Evolutionary conservation across 108 stramenopile species (phyloP), one percentile per base, ranked within the genome.

Genomic region (Phaeodactylum tricornutum): DNA sequence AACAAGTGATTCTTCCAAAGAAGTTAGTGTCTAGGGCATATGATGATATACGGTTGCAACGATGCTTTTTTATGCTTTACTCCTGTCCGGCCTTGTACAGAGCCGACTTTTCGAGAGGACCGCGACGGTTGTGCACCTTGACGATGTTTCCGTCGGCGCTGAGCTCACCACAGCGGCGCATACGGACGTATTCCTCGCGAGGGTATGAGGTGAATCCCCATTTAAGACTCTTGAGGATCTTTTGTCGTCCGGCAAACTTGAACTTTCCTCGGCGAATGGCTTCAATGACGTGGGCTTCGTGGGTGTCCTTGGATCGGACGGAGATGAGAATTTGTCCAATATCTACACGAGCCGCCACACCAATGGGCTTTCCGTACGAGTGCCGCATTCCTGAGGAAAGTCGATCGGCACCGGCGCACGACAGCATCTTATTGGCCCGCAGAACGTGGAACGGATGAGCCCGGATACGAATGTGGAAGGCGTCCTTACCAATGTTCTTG

Each of bases 241-340:
- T 99, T 85, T 99, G 99, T 50, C 99, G 79, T 47, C 99, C 99
- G 17, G 99, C 97, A 64, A 99, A 99, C 88, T 99, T 99, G 86
- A 98, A 98, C 79, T 99, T 99, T 42, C 97, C 97, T 52, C 99
- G 93, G 70, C 97, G 93, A 51, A 99, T 92, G 17, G 97, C 97
- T 72, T 97, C 97, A 57, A 99, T 79, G 53, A 94, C 88, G 58
- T 92, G 87, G 20, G 82, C 64, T 41, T 87, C 86, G 63, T 80
- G 60, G 31, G 60, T 54, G 66, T 99, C 97, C 86, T 96, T 97
- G 61, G 81, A 61, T 44, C 99, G 85, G 28, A 99, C 93, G 21
- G 69, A 72, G 25, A 99, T 68, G 43, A 99, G 68, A 55, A 96
- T 73, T 79, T 99, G 96, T 47, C 99, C 99, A 65, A 99, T 99